phyloP scores from a whole-genome alignment of 176 grass and related monocot species.

The Microstegium vimineum region DNA sequence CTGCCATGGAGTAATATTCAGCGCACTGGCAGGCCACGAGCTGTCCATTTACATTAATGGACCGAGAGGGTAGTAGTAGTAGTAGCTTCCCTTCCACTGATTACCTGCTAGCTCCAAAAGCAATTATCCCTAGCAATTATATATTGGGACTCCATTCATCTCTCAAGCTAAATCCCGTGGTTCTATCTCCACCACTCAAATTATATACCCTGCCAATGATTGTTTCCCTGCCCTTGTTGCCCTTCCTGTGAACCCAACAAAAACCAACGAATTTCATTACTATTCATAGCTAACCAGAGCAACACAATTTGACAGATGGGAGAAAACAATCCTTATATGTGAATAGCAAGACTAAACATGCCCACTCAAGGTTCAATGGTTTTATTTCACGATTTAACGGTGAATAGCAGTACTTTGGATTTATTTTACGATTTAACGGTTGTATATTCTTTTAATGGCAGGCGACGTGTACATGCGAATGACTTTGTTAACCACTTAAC shows the following conservation, averaged over 20 bases:
- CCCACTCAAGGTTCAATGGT: no score
- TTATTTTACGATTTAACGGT: neutral
- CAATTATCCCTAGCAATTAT: neutral
- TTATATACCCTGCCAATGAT: neutral
- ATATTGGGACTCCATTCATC: neutral
- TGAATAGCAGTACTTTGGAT: no score
- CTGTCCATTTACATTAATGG: neutral
- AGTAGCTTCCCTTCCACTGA: neutral
- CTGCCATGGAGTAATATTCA: no score
- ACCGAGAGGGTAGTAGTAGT: neutral
- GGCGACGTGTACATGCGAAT: no score
- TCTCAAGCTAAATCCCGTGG: neutral
- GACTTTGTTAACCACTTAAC: no score
- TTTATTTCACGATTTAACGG: no score
- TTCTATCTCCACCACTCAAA: neutral
- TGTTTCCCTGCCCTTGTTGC: neutral
- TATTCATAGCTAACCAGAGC: neutral
- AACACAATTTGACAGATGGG: neutral
- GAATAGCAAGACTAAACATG: neutral
- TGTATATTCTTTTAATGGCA: no score
- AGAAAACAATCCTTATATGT: neutral
- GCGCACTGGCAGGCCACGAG: neutral
- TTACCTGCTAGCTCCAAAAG: neutral
- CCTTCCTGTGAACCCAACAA: neutral
- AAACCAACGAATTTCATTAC: neutral